A percentile compares a stretch with the other conserved stretches of the same genome.
phyloP scores from a whole-genome alignment of 129 eudicot species.

The Solidago caesia region DNA sequence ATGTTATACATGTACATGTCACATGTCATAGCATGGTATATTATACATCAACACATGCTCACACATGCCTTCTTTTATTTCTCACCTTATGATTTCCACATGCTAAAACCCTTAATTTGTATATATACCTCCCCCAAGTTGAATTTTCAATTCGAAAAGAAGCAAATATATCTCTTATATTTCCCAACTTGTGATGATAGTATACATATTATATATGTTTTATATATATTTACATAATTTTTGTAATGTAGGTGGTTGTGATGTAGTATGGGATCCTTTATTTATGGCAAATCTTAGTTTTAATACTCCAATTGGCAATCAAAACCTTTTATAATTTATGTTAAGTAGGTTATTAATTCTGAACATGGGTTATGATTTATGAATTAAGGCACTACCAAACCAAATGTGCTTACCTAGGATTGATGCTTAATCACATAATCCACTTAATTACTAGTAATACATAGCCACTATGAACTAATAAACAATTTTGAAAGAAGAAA shows the following conservation, averaged over 20 bases:
- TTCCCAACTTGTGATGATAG: background rate
- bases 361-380: constrained; percentile 14
- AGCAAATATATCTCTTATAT: background rate
- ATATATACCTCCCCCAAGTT: constrained; percentile 4
- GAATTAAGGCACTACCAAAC: constrained; percentile 20
- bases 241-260: background rate
- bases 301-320: background rate
- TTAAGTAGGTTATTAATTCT: background rate
- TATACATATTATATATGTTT: background rate
- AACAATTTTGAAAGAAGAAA: too few relatives aligned
- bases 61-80: constrained; percentile 33
- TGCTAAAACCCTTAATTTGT: background rate
- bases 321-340: background rate
- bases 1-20: constrained; percentile 1
- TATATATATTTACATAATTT: constrained; percentile 1
- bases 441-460: background rate
- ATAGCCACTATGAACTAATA: too few relatives aligned
- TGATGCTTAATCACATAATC: constrained; percentile 3
- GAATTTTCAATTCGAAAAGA: background rate
- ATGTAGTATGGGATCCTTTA: constrained; percentile 2
- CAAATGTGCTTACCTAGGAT: constrained; percentile 12
- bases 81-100: background rate
- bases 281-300: constrained; percentile 16
- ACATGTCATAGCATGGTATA: constrained; percentile 31
- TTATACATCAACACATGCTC: constrained; percentile 37